Conservation (phyloP, 345 rosid species). For the Noccaea bulbosa region DNA sequence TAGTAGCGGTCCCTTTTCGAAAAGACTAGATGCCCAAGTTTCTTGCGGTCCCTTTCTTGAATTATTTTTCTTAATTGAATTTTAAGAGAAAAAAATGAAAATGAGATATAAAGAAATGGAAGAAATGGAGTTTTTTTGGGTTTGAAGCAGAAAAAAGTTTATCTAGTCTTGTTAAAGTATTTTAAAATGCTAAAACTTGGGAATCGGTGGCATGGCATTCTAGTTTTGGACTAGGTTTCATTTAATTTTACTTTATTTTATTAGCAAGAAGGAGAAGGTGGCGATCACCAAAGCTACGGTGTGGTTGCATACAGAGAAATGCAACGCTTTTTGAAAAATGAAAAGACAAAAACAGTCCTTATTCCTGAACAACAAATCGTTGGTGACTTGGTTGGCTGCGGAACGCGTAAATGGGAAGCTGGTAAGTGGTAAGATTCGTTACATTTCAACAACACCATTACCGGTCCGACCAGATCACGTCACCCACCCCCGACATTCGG, state of each 20-base stretch:
- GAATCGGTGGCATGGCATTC: background rate
- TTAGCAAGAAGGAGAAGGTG: background rate
- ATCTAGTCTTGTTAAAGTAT: background rate
- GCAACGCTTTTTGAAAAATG: background rate
- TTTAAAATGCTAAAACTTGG: background rate
- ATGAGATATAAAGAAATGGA: too few relatives aligned
- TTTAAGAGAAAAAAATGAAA: constrained; percentile 1
- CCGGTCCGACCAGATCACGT: constrained; percentile 43
- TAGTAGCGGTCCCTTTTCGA: constrained; percentile 1
- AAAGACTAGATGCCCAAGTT: constrained; percentile 17
- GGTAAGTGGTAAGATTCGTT: constrained; percentile 35
- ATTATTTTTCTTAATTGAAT: too few relatives aligned
- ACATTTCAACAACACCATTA: constrained; percentile 43
- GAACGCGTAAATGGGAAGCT: constrained; percentile 41
- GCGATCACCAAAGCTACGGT: constrained; percentile 8
- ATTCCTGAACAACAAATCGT: constrained; percentile 18
- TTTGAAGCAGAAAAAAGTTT: background rate
- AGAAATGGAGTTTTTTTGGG: background rate
- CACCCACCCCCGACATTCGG: constrained; percentile 42
- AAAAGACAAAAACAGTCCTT: constrained; percentile 28
- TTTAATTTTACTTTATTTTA: background rate
- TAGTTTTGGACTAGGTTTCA: background rate
- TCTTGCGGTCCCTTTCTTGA: background rate
- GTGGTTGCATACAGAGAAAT: constrained; percentile 11
- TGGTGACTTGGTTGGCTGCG: constrained; percentile 31